Percentiles rank a stretch among this genome's conserved stretches.
phyloP scores from a whole-genome alignment of 176 grass and related monocot genomes.

The Pharus latifolius region DNA sequence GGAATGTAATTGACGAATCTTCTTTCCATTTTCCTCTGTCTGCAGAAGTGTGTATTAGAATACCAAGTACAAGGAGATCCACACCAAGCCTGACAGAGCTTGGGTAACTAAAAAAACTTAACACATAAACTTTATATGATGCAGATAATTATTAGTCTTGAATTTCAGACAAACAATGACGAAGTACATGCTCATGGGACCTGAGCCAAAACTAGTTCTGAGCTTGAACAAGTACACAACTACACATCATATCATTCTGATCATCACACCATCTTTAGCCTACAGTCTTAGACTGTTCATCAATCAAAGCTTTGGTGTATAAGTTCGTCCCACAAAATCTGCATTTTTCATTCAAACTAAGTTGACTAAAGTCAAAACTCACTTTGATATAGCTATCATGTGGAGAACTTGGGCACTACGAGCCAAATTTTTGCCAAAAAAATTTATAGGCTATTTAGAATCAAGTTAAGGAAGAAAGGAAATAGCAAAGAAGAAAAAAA shows the following conservation, averaged over 20 bases:
- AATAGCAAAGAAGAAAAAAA: no score
- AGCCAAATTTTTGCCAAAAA: no score
- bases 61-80: slow-evolving; percentile 3
- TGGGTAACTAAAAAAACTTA: not conserved
- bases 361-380: no score
- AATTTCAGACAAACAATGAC: not conserved
- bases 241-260: no score
- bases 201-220: not conserved
- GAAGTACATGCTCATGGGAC: not conserved
- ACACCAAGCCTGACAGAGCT: slow-evolving; percentile 7
- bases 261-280: not conserved
- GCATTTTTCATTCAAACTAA: not conserved
- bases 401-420: no score
- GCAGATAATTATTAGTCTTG: not conserved
- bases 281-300: not conserved
- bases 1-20: slow-evolving; percentile 15
- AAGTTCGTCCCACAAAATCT: not conserved
- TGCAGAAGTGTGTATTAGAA: slow-evolving; percentile 24
- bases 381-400: no score
- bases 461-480: no score
- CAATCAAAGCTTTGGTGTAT: not conserved
- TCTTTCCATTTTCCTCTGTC: slow-evolving; percentile 36
- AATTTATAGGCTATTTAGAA: no score
- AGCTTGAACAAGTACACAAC: no score
- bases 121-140: not conserved